Evolutionary conservation across 78 protist genomes (phyloP).

Genomic region (Dictyostelium intermedium): DNA sequence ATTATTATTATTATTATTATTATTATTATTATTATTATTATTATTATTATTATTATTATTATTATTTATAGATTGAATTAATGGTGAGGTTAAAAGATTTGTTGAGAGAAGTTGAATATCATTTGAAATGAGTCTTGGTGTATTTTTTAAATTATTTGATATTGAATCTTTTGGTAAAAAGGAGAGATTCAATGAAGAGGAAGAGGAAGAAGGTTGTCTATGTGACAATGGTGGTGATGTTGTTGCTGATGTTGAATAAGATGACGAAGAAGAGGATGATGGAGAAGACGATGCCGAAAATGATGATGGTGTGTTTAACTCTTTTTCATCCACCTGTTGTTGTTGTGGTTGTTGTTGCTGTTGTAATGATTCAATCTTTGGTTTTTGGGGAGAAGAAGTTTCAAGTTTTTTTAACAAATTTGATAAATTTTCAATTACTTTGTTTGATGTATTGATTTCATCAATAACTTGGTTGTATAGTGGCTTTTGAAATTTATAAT

Average conservation of each 20-base stretch:
- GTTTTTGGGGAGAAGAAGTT: neutral
- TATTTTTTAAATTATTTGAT: neutral
- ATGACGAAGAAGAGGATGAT: neutral
- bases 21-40: neutral
- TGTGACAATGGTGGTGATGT: neutral
- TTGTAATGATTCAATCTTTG: neutral
- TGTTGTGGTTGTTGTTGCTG: neutral
- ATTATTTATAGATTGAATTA: neutral
- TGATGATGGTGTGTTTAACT: neutral
- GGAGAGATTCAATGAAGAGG: neutral
- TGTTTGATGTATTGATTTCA: constrained; percentile 1
- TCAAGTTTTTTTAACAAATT: neutral
- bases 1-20: no score
- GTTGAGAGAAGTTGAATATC: constrained; percentile 1
- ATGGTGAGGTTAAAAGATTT: constrained; percentile 15
- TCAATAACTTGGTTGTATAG: neutral
- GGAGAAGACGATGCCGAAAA: neutral
- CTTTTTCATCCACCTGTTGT: neutral
- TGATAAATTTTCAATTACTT: constrained; percentile 9
- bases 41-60: neutral
- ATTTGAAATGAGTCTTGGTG: neutral
- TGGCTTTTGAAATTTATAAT: neutral
- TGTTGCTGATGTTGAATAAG: neutral
- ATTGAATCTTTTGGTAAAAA: constrained; percentile 9
- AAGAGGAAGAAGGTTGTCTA: neutral